Percentiles rank a stretch among this genome's conserved stretches.
Evolutionary conservation across 805 yeast genomes (phyloP).

Genomic region (Metschnikowia koreensis): DNA sequence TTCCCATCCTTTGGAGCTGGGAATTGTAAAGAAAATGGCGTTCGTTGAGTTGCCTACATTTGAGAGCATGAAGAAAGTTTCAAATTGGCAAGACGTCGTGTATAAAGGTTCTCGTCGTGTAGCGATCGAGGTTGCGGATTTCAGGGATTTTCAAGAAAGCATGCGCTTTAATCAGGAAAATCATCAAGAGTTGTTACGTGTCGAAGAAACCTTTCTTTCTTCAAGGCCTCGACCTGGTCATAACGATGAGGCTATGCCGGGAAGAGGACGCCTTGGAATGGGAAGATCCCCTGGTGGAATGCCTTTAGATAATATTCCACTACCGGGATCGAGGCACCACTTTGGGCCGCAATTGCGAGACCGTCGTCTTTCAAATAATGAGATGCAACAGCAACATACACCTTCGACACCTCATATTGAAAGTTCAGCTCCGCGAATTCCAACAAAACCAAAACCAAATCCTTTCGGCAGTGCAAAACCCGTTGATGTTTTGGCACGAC

Average conservation of each 20-base stretch:
- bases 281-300: conserved; percentile 16
- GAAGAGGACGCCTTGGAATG: conserved; percentile 6
- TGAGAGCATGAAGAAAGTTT: conserved; percentile 54
- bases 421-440: neutral
- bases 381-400: neutral
- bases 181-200: conserved; percentile 27
- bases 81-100: conserved; percentile 62
- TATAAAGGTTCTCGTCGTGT: conserved; percentile 43
- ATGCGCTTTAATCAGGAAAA: conserved; percentile 39
- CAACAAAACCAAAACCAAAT: conserved; percentile 42
- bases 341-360: conserved; percentile 10
- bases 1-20: conserved; percentile 35
- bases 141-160: conserved; percentile 39
- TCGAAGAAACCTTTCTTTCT: conserved; percentile 30
- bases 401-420: neutral
- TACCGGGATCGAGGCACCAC: conserved; percentile 4
- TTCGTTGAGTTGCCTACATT: conserved; percentile 56
- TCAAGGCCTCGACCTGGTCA: conserved; percentile 18
- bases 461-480: conserved; percentile 89
- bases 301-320: conserved; percentile 14
- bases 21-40: conserved; percentile 52
- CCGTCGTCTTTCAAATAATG: conserved; percentile 1
- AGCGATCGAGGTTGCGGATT: conserved; percentile 39
- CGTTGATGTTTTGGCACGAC: conserved; percentile 69
- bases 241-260: conserved; percentile 7